A percentile compares a stretch with the other conserved stretches of the same genome.
Conservation (phyloP, 306 rosid genomes). For the Prunus kanzakura region DNA sequence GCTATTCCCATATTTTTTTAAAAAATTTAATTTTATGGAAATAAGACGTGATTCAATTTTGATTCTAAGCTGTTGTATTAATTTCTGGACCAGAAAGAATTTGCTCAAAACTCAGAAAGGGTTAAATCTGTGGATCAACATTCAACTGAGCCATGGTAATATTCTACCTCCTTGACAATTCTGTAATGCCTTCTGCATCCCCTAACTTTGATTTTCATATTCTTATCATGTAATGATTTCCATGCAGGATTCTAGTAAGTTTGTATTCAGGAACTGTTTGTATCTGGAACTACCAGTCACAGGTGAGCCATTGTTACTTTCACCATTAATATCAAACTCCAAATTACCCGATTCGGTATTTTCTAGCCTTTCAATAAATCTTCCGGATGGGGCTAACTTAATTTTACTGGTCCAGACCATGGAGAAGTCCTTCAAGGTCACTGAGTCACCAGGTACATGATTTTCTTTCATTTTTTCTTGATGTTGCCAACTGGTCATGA, state of each 20-base stretch:
- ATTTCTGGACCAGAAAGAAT: constrained; percentile 45
- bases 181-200: neutral
- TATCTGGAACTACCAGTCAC: constrained; percentile 61
- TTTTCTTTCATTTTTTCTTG: neutral
- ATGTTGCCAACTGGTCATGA: too few relatives aligned
- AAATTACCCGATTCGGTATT: too few relatives aligned
- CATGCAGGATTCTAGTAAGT: too few relatives aligned
- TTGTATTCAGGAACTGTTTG: too few relatives aligned
- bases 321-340: neutral
- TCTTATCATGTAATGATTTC: too few relatives aligned
- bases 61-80: neutral
- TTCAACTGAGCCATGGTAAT: constrained; percentile 68
- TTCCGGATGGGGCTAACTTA: neutral
- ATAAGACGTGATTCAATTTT: neutral
- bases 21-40: neutral
- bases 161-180: neutral
- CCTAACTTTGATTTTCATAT: too few relatives aligned
- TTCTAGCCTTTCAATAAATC: neutral
- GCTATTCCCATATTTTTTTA: too few relatives aligned
- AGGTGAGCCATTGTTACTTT: constrained; percentile 28
- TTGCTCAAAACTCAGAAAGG: constrained; percentile 66
- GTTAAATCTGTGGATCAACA: constrained; percentile 73
- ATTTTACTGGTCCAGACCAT: constrained; percentile 32
- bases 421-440: constrained; percentile 51
- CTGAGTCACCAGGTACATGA: constrained; percentile 55